phyloP scores from a whole-genome alignment of 352 stramenopile species.

The Pythium sukuiense region DNA sequence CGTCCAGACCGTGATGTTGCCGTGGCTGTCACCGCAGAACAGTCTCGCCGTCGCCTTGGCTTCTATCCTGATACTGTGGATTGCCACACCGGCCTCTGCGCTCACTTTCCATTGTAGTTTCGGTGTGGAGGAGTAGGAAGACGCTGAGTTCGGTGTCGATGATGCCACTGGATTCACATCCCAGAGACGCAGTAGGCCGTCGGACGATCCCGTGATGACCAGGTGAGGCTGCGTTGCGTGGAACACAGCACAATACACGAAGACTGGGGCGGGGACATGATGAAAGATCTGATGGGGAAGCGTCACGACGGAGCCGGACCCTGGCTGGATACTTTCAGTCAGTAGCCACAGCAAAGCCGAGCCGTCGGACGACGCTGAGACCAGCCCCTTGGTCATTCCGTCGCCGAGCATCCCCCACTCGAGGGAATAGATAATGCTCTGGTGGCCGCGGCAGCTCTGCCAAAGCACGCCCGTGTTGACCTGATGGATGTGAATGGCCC shows the following conservation, averaged over 20 bases:
- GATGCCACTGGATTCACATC: constrained; percentile 7
- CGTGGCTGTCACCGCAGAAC: constrained; percentile 58
- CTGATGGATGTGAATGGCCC: constrained; percentile 43
- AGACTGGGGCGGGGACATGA: constrained; percentile 52
- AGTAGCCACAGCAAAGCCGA: constrained; percentile 48
- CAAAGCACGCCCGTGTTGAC: constrained; percentile 42
- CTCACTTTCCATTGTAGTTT: constrained; percentile 21
- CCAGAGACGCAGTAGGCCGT: constrained; percentile 54
- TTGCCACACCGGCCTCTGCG: constrained; percentile 7
- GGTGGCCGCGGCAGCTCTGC: constrained; percentile 43
- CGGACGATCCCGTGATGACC: constrained; percentile 50
- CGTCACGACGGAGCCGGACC: not conserved
- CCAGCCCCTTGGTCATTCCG: constrained; percentile 23
- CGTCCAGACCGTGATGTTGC: constrained; percentile 53
- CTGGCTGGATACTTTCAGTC: not conserved
- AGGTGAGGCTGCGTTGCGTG: constrained; percentile 32
- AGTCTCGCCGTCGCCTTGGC: constrained; percentile 36
- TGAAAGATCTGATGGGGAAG: constrained; percentile 38
- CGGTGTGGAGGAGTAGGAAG: constrained; percentile 4
- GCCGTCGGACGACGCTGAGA: constrained; percentile 64
- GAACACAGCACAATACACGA: constrained; percentile 71
- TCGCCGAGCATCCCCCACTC: constrained; percentile 36
- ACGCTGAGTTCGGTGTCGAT: constrained; percentile 19
- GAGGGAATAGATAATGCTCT: constrained; percentile 59
- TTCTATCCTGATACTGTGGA: constrained; percentile 60